Evolutionary conservation across 2,329 filamentous ascomycete species (phyloP).

Genomic region (Scedosporium aurantiacum): DNA sequence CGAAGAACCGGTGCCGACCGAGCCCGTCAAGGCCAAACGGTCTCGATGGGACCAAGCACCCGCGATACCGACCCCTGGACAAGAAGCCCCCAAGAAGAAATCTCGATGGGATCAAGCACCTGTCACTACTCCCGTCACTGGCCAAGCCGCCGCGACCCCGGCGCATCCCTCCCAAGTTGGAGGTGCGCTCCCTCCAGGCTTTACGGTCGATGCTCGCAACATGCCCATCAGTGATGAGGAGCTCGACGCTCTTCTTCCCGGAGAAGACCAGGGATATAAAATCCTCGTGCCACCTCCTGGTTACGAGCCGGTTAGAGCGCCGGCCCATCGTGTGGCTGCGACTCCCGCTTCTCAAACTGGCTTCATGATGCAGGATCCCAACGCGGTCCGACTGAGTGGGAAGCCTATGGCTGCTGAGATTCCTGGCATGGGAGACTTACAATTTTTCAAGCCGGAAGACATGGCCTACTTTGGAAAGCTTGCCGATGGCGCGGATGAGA

Average conservation of each 20-base stretch:
- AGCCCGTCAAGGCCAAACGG: slow-evolving; percentile 56
- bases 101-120: slow-evolving; percentile 92
- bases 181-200: slow-evolving; percentile 44
- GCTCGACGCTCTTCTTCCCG: slow-evolving; percentile 80
- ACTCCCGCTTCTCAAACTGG: slow-evolving; percentile 68
- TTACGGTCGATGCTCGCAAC: slow-evolving; percentile 79
- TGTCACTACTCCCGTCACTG: slow-evolving; percentile 63
- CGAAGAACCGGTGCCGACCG: slow-evolving; percentile 35
- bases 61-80: slow-evolving; percentile 38
- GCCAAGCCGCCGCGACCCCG: slow-evolving; percentile 65
- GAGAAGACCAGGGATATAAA: slow-evolving; percentile 83
- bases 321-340: slow-evolving; percentile 53
- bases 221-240: slow-evolving; percentile 85
- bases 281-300: slow-evolving; percentile 82
- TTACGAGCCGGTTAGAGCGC: slow-evolving; percentile 72
- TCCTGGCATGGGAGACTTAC: slow-evolving; percentile 86
- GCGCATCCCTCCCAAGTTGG: slow-evolving; percentile 57
- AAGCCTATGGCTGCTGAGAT: slow-evolving; percentile 94
- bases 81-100: slow-evolving; percentile 57
- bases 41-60: slow-evolving; percentile 85
- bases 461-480: slow-evolving; percentile 99
- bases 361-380: slow-evolving; percentile 96
- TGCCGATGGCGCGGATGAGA: slow-evolving; percentile 88
- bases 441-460: slow-evolving; percentile 97
- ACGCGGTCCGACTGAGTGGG: slow-evolving; percentile 68